Conservation (phyloP, 148 eudicot species). For the Vaccinium vitisidaea region DNA sequence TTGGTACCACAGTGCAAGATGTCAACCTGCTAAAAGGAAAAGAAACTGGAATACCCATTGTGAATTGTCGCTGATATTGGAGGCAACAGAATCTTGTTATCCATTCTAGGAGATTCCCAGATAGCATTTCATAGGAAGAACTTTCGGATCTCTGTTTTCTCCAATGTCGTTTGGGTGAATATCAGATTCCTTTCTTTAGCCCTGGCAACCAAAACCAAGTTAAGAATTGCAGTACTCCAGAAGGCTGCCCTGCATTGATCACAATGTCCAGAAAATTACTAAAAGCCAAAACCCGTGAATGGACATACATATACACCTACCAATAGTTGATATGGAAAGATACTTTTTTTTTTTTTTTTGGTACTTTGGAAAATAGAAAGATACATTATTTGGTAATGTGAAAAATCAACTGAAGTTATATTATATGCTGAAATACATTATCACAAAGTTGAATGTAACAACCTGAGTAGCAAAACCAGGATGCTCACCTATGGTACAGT, state of each 20-base stretch:
- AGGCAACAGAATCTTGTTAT: neutral
- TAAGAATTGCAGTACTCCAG: neutral
- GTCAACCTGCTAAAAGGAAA: neutral
- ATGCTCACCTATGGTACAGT: neutral
- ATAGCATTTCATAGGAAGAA: neutral
- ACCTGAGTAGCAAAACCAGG: neutral
- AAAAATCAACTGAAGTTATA: neutral
- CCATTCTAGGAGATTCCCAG: constrained; percentile 1
- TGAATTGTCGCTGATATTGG: neutral
- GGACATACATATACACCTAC: neutral
- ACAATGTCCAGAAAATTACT: neutral
- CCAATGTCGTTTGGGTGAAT: neutral
- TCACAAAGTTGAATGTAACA: neutral
- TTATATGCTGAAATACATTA: neutral
- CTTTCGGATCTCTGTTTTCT: neutral
- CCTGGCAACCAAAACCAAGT: neutral
- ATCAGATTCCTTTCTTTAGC: neutral
- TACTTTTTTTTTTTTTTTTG: too few species aligned
- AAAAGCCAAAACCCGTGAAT: neutral
- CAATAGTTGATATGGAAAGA: neutral
- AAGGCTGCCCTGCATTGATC: neutral
- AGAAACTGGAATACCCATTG: neutral
- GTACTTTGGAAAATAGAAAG: too few species aligned
- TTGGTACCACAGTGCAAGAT: neutral
- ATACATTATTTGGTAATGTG: neutral